Evolutionary conservation across 768 basidiomycete genomes (phyloP), one percentile per base, ranked within the genome.

Genomic region (Lactifluus hygrophoroides): DNA sequence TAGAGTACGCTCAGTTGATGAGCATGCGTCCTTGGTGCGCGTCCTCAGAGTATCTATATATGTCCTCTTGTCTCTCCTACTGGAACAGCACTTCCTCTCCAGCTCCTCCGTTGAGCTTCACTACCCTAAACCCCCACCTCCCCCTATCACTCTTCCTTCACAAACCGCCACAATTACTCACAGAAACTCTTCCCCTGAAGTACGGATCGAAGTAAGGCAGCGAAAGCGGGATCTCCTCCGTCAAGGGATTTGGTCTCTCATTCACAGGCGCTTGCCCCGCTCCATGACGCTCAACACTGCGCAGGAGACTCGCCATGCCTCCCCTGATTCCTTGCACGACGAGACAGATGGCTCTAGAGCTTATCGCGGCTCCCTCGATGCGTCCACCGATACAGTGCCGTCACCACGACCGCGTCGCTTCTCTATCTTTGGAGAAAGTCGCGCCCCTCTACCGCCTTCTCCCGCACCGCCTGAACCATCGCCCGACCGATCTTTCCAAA

Each of bases 51-150:
- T 86, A 10, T 65, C 77, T 0, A 69, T 81, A 16, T 85, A 81
- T 66, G 66, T 75, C 9, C 79, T 83, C 63, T 74, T 84, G 1
- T 81, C 83, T 1, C 73, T 84, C 34, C 59, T 83, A 4, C 77
- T 86, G 16, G 85, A 86, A 64, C 83, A 85, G 65, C 75, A 78
- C 37, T 67, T 85, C 5, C 73, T 86, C 28, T 54, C 70, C 4
- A 75, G 83, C 67, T 81, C 77, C 0, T 69, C 76, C 49, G 75
- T 84, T n/a, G 67, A 69, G 7, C 69, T 86, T 34, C 71, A 68
- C 34, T 78, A 75, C 52, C 76, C 77, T 5, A 67, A 68, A 65
- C 69, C 57, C 69, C 69, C 23, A 66, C 69, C 56, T 53, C 69
- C n/a, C 53, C 21, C 52, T 17, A 40, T 46, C 19, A 44, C 27